Evolutionary conservation across 441 rosid genomes (phyloP).

Genomic region (Biscutella laevigata): DNA sequence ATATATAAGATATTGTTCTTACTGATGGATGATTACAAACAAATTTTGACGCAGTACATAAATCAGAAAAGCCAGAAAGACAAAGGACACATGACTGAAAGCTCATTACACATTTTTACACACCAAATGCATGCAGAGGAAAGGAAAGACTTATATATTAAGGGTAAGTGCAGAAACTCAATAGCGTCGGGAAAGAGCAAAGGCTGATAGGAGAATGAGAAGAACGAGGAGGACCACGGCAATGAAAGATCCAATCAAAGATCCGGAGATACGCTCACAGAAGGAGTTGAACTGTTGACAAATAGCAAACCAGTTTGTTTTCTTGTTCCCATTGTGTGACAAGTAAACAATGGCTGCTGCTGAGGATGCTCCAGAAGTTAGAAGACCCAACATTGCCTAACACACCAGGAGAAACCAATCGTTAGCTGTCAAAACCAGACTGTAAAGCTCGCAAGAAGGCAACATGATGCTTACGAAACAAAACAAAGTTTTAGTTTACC

Average conservation of each 20-base stretch:
- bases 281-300: constrained; percentile 56
- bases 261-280: constrained; percentile 47
- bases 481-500: constrained; percentile 20
- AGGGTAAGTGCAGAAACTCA: constrained; percentile 12
- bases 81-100: not conserved
- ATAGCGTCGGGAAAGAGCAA: constrained; percentile 38
- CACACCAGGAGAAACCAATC: not conserved
- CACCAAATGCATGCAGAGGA: not conserved
- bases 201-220: constrained; percentile 30
- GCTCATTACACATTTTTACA: constrained; percentile 8
- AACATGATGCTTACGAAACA: not conserved
- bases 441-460: not conserved
- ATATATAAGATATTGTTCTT: not conserved
- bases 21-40: not conserved
- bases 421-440: not conserved
- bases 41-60: constrained; percentile 8
- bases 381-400: constrained; percentile 40
- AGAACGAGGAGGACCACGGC: constrained; percentile 28
- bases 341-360: constrained; percentile 57
- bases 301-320: constrained; percentile 47
- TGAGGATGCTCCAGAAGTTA: constrained; percentile 50
- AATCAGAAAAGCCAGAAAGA: not conserved
- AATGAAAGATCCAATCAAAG: constrained; percentile 53
- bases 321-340: constrained; percentile 51
- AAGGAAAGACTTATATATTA: not conserved